Percentiles rank a stretch among this genome's conserved stretches.
Evolutionary conservation across 345 rosid genomes (phyloP).

Genomic region (Rhizophora apiculata): DNA sequence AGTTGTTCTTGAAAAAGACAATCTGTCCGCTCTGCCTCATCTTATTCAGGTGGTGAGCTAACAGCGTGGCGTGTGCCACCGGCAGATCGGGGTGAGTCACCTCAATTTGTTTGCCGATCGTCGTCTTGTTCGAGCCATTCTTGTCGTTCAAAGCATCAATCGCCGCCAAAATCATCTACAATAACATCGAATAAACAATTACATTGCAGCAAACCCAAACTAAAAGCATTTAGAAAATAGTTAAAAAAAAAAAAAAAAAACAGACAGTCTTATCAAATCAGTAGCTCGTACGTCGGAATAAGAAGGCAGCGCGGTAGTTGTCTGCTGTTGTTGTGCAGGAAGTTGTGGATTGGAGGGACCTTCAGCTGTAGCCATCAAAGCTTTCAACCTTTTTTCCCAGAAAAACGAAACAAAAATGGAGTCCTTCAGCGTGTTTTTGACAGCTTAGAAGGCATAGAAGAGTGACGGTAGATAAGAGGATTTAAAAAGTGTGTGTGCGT

Average conservation of each 20-base stretch:
- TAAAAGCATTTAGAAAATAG: not conserved
- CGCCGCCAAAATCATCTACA: constrained; percentile 76
- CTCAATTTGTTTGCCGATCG: constrained; percentile 62
- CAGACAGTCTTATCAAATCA: not conserved
- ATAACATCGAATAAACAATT: no score
- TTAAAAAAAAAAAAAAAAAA: not conserved
- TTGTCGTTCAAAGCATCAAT: constrained; percentile 55
- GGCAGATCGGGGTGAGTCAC: constrained; percentile 45
- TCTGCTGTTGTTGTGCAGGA: not conserved
- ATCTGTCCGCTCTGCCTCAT: constrained; percentile 65
- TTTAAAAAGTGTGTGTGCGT: constrained; percentile 2
- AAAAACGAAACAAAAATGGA: not conserved
- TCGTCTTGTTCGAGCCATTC: constrained; percentile 54
- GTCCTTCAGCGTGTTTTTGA: not conserved
- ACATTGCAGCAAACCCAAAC: not conserved
- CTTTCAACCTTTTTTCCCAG: not conserved
- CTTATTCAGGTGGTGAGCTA: constrained; percentile 59
- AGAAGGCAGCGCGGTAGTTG: constrained; percentile 13
- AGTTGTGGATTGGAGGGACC: not conserved
- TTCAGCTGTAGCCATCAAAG: constrained; percentile 8
- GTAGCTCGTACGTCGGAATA: constrained; percentile 34
- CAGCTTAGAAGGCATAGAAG: no score
- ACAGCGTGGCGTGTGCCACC: constrained; percentile 50
- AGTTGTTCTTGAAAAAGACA: constrained; percentile 58
- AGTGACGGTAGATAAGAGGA: not conserved